Conservation (phyloP, 192 early-diverging fungal species). For the Gaertneriomyces semiglobifer region DNA sequence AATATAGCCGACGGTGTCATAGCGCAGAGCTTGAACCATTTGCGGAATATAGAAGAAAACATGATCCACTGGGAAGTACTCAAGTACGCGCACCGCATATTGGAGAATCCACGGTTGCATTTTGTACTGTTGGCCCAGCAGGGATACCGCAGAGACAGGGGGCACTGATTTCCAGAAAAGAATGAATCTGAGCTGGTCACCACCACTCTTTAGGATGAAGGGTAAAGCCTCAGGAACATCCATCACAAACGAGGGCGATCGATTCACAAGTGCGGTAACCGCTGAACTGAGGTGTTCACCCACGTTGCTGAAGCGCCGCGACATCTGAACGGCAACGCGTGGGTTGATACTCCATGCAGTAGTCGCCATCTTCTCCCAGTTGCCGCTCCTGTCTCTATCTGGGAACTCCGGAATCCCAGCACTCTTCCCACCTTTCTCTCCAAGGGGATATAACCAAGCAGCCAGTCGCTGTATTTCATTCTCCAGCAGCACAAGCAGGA, state of each 20-base stretch:
- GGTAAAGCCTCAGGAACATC: constrained; percentile 69
- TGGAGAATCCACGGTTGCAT: constrained; percentile 89
- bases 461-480: constrained; percentile 80
- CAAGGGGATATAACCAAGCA: constrained; percentile 75
- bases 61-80: constrained; percentile 85
- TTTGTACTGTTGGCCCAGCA: constrained; percentile 68
- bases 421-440: constrained; percentile 43
- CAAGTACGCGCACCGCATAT: constrained; percentile 87
- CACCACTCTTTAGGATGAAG: constrained; percentile 64
- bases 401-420: constrained; percentile 27
- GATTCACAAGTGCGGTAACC: constrained; percentile 47
- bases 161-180: constrained; percentile 87
- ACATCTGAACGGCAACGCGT: constrained; percentile 74
- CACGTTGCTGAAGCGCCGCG: constrained; percentile 67
- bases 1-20: constrained; percentile 85
- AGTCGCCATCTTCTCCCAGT: constrained; percentile 70
- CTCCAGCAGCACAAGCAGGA: constrained; percentile 82
- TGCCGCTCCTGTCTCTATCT: not conserved
- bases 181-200: constrained; percentile 42
- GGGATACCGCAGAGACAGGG: constrained; percentile 79
- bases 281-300: constrained; percentile 42
- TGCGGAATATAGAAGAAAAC: constrained; percentile 99
- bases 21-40: constrained; percentile 91
- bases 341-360: constrained; percentile 86
- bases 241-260: constrained; percentile 45